Evolutionary conservation across 495 filamentous ascomycete species (phyloP), one percentile per base, ranked within the genome.

Genomic region (Aspergillus affinis): DNA sequence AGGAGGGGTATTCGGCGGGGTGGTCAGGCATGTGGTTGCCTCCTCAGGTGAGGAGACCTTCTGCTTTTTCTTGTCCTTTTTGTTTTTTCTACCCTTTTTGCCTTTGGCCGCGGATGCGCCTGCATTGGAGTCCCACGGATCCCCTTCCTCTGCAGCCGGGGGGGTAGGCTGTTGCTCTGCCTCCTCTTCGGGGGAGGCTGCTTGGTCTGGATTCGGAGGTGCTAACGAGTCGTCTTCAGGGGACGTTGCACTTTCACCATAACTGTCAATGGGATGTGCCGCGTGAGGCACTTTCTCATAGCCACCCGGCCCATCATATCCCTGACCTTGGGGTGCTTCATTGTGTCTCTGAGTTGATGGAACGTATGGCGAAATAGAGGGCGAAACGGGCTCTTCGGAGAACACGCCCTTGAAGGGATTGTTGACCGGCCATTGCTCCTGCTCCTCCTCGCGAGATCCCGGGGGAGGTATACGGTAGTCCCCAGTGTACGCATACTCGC

Each of bases 401-500:
- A 65, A 66, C 20, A 65, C 58, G 3, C 62, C 58, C 27, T 59
- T 57, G 50, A 69, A 65, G 18, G 66, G 58, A 30, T 65, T 63
- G 18, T 51, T 64, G 44, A 64, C 50, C 6, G 47, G 36, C 13
- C 2, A 21, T 21, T 53, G 59, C 8, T 62, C 54, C 23, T 62
- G 55, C 15, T 64, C 61, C n/a, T 68, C 63, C 45, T 68, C 65
- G 19, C 65, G 64, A 45, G 47, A 61, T 30, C 63, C 68, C 6
- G 70, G 71, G 8, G 72, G 70, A 4, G 75, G 77, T 21, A 77
- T 73, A 19, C 54, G 71, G 50, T 82, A 82, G 47, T 81, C 72
- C 10, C 80, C 78, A 0, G 74, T 76, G 55, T 82, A 82, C 50
- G 78, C 78, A 72, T 79, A 81, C 57, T 81, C 75, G 62, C 71